Evolutionary conservation across 768 basidiomycete species (phyloP).

Genomic region (Pleurotus giganteus): DNA sequence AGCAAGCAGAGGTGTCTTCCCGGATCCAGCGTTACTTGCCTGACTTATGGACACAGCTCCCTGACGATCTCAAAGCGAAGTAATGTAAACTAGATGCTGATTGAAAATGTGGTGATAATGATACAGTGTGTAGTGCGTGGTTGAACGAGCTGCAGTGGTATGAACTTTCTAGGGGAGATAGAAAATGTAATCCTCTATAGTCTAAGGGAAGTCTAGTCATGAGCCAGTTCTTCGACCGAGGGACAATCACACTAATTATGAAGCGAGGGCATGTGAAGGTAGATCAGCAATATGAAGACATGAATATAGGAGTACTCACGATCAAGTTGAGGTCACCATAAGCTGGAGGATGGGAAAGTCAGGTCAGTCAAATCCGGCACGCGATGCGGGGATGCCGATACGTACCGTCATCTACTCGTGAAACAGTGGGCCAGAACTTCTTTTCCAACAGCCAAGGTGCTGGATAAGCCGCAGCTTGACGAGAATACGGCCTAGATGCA

Average conservation of each 20-base stretch:
- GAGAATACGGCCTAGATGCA: conserved; percentile 73
- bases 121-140: conserved; percentile 46
- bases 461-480: conserved; percentile 89
- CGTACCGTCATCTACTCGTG: conserved; percentile 91
- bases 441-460: conserved; percentile 75
- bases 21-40: conserved; percentile 42
- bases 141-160: conserved; percentile 57
- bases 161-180: conserved; percentile 52
- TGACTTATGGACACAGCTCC: conserved; percentile 32
- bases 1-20: conserved; percentile 42
- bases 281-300: conserved; percentile 5
- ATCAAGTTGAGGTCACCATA: conserved; percentile 92
- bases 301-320: conserved; percentile 43
- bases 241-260: conserved; percentile 93
- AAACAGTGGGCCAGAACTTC: conserved; percentile 97
- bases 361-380: conserved; percentile 4
- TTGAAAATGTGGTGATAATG: conserved; percentile 20
- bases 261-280: conserved; percentile 14
- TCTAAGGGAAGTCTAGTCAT: conserved; percentile 18
- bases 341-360: conserved; percentile 40
- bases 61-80: conserved; percentile 21
- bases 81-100: conserved; percentile 24
- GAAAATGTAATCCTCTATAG: conserved; percentile 25
- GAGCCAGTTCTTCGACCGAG: conserved; percentile 76
- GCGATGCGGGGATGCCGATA: conserved; percentile 8